A percentile compares a stretch with the other conserved stretches of the same genome.
Conservation (phyloP, 31 red algal species). For the Bonnemaisonia californica region DNA sequence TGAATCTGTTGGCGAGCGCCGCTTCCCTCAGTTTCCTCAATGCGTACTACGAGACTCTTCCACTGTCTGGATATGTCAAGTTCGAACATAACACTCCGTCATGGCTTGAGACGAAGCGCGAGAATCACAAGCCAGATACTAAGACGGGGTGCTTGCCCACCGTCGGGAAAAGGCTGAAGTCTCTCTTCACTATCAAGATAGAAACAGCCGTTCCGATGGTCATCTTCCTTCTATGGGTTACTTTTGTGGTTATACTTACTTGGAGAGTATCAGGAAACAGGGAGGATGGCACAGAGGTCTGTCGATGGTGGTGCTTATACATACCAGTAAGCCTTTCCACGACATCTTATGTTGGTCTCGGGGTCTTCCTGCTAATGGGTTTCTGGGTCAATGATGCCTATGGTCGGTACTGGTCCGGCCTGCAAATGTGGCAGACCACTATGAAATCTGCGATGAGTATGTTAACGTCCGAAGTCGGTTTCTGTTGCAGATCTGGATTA, state of each 20-base stretch:
- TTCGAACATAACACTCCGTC: conserved; percentile 8
- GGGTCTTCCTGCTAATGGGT: conserved; percentile 50
- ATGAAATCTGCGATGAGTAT: not conserved
- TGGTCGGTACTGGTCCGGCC: conserved; percentile 28
- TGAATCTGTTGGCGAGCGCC: conserved; percentile 11
- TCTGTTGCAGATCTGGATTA: not conserved
- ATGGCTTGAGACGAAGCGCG: conserved; percentile 5
- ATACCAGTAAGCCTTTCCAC: conserved; percentile 36
- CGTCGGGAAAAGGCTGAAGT: not conserved
- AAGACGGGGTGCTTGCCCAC: not conserved
- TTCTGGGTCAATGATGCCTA: conserved; percentile 68
- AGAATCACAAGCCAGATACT: not conserved
- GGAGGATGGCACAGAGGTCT: not conserved
- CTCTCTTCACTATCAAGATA: not conserved
- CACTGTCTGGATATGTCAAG: not conserved
- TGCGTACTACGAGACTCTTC: not conserved
- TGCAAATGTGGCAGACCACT: conserved; percentile 39
- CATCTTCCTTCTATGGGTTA: conserved; percentile 4
- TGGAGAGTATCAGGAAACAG: not conserved
- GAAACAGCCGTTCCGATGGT: no score
- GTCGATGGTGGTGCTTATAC: conserved; percentile 61
- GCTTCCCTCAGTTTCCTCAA: conserved; percentile 10
- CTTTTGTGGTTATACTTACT: conserved; percentile 10
- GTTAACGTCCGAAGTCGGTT: not conserved
- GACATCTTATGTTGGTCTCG: conserved; percentile 59